A percentile compares a stretch with the other conserved stretches of the same genome.
These are phyloP conservation scores for Apiospora kogelbergensis DNA, from an alignment of 2,329 filamentous ascomycete species.

Conservation along the genomic window DNA sequence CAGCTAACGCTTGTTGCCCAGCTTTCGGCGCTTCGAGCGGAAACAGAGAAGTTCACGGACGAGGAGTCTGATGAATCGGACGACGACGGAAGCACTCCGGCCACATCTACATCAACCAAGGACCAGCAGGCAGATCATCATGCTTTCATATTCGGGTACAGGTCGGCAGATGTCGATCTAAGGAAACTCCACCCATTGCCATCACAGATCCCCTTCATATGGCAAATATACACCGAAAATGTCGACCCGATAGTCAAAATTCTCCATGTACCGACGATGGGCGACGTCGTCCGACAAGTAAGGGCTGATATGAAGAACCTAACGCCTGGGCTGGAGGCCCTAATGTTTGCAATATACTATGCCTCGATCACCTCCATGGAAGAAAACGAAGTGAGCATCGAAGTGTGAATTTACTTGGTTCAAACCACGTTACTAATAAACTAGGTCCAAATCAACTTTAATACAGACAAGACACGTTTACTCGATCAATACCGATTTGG, in stretches of 20 bases:
- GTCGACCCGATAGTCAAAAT: conserved; percentile 73
- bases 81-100: conserved; percentile 55
- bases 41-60: conserved; percentile 48
- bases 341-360: conserved; percentile 65
- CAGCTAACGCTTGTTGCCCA: conserved; percentile 24
- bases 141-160: conserved; percentile 71
- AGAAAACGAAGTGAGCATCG: conserved; percentile 52
- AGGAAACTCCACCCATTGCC: conserved; percentile 63
- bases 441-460: conserved; percentile 53
- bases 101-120: conserved; percentile 35
- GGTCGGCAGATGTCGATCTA: conserved; percentile 68
- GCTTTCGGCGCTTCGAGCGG: conserved; percentile 47
- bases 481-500: conserved; percentile 51
- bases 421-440: neutral
- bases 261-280: conserved; percentile 67
- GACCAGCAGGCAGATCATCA: conserved; percentile 56
- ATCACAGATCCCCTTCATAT: conserved; percentile 65
- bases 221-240: conserved; percentile 71
- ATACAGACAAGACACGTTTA: conserved; percentile 44
- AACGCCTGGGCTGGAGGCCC: conserved; percentile 54
- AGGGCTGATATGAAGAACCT: conserved; percentile 60
- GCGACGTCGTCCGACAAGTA: conserved; percentile 60
- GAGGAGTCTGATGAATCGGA: conserved; percentile 60
- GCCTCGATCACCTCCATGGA: conserved; percentile 59
- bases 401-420: neutral